Base-by-base conservation (phyloP, 2,329 filamentous ascomycete species). In the Coniochaeta pulveracea region DNA sequence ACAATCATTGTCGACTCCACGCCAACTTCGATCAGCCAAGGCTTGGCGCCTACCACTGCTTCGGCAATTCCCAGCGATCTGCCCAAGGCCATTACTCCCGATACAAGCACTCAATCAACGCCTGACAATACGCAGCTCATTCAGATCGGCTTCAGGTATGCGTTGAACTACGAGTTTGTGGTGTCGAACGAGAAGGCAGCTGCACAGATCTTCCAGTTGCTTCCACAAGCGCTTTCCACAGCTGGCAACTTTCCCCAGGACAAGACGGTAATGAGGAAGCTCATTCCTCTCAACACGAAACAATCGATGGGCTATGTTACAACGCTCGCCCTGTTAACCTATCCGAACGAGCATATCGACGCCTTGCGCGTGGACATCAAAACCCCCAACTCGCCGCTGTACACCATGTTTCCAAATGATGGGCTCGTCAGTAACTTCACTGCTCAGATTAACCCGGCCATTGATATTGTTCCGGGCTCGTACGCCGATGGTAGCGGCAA, bases 131-230 rank as follows among this genome's bases (percentile, higher is more conserved):
- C 72, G 1, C 76, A 73, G 4, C 58, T 83, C 45, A 79, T 94
- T 44, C 85, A 94, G 52, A 69, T 96, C 41, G 91, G 83, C 21
- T 95, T 96, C 68, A 63, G 74, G 34, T 80, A 76, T 49, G 71
- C 73, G 2, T 69, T 93, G 45, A 89, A 93, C 60, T 98, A 91
- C 55, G 61, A 71, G 7, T 94, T 93, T 50, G 82, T 96, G 18
- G 77, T 80, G 9, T 64, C 63, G 15, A 76, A 80, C 40, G 66
- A 75, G 10, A 67, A 79, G 42, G 82, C 86, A 12, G 81, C 85
- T 5, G 75, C 75, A 24, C 89, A 96, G 57, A 84, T 98, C 48
- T 93, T 95, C 62, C 60, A 72, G 34, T 82, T 74, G 43, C 63
- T 95, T 4, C 86, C 86, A 0, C 46, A 64, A 34, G 85, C 83